These are phyloP conservation scores for Microglena sp. DNA, from an alignment of 139 green algal genomes.

Conservation along the genomic window DNA sequence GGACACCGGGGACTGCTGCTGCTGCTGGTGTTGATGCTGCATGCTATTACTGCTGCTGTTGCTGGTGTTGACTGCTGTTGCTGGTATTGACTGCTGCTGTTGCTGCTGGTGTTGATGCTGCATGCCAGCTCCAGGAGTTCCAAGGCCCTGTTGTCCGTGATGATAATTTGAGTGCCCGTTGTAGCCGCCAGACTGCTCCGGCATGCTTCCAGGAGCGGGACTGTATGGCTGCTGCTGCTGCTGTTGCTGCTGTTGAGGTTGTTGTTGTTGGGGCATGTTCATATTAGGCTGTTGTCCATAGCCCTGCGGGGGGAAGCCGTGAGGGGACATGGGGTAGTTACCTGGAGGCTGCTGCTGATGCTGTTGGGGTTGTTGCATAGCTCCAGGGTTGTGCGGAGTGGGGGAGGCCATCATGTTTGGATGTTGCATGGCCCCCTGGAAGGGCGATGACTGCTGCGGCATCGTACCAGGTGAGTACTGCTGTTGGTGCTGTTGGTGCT, in stretches of 20 bases:
- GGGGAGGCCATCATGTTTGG: too few species aligned
- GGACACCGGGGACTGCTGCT: conserved; percentile 7
- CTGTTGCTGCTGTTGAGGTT: too few species aligned
- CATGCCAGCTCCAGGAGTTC: not conserved
- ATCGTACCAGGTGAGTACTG: too few species aligned
- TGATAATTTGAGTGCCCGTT: not conserved
- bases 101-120: not conserved
- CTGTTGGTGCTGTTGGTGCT: too few species aligned
- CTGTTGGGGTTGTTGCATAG: conserved; percentile 1
- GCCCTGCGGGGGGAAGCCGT: not conserved
- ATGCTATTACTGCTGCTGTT: not conserved
- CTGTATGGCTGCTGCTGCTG: conserved; percentile 11
- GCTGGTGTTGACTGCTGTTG: not conserved
- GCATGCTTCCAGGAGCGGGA: not conserved
- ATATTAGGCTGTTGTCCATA: too few species aligned
- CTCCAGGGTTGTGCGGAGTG: not conserved
- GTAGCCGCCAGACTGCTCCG: not conserved
- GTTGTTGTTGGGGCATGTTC: too few species aligned
- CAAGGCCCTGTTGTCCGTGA: not conserved
- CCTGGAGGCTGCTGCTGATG: not conserved
- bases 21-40: conserved; percentile 1
- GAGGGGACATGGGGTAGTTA: not conserved
- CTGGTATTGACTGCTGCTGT: not conserved
- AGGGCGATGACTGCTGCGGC: not conserved
- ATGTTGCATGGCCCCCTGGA: not conserved